A percentile compares a stretch with the other conserved stretches of the same genome.
These are phyloP conservation scores for Trypanosoma scelopori DNA, from an alignment of 208 protist species.

Conservation along the genomic window DNA sequence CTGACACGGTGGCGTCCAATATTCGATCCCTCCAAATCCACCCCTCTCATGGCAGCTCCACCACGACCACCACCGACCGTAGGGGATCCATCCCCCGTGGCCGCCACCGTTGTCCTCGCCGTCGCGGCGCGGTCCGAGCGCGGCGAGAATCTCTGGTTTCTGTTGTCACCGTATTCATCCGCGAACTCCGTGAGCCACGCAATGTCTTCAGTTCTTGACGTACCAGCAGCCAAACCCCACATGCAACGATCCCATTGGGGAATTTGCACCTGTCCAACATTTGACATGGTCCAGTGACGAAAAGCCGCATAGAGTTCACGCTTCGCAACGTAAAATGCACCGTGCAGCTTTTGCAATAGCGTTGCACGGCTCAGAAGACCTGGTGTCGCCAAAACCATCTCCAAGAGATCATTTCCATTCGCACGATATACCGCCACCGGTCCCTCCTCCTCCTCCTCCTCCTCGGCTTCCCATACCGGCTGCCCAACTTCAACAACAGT, in stretches of 20 bases:
- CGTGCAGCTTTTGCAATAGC: slow-evolving; percentile 7
- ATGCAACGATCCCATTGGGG: slow-evolving; percentile 19
- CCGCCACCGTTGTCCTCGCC: background rate
- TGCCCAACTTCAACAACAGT: no score
- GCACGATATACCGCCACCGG: no score
- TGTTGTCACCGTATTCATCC: background rate
- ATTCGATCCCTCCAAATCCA: slow-evolving; percentile 6
- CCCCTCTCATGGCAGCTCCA: no score
- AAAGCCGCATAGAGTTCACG: slow-evolving; percentile 10
- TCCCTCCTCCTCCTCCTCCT: no score
- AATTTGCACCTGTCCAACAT: slow-evolving; percentile 12
- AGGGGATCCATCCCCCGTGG: background rate
- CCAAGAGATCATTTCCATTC: no score
- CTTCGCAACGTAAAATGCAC: slow-evolving; percentile 1
- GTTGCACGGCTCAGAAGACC: background rate
- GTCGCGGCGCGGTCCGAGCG: background rate
- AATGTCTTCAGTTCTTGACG: background rate
- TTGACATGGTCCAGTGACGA: slow-evolving; percentile 8
- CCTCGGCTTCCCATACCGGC: no score
- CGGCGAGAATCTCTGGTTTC: background rate
- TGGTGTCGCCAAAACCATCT: background rate
- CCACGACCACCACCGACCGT: no score
- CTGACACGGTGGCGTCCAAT: slow-evolving; percentile 8
- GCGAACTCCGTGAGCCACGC: slow-evolving; percentile 1
- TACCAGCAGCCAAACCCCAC: background rate